A percentile compares a stretch with the other conserved stretches of the same genome.
Evolutionary conservation across 1,284 basidiomycete species (phyloP).

Genomic region (Schizophyllum amplum): DNA sequence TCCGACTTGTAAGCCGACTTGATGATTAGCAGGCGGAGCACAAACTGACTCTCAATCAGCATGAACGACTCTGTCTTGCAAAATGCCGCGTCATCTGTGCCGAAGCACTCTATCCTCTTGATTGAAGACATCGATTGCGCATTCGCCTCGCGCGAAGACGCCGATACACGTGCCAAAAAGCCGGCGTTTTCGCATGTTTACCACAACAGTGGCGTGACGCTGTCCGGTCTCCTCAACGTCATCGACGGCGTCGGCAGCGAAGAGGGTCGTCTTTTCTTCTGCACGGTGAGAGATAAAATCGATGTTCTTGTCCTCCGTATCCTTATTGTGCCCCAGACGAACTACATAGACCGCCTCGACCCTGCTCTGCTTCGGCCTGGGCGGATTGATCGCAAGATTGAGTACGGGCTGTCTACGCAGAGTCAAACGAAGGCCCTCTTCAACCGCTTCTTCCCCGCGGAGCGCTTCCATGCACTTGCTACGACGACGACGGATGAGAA

Average conservation of each 20-base stretch:
- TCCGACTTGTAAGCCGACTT: constrained; percentile 32
- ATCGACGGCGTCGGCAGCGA: constrained; percentile 49
- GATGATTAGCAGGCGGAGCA: neutral
- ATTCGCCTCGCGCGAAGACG: constrained; percentile 38
- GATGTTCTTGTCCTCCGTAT: neutral
- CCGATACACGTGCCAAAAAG: constrained; percentile 18
- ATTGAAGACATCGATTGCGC: constrained; percentile 54
- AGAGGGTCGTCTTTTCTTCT: constrained; percentile 48
- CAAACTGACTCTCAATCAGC: constrained; percentile 17
- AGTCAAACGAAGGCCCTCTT: constrained; percentile 12
- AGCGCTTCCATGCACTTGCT: constrained; percentile 2
- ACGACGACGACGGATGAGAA: neutral
- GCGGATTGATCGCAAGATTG: constrained; percentile 12
- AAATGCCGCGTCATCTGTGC: constrained; percentile 34
- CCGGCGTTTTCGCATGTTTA: too few species aligned
- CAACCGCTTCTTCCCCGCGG: constrained; percentile 11
- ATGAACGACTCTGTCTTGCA: constrained; percentile 40
- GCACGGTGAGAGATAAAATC: constrained; percentile 27
- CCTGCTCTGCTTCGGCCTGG: constrained; percentile 15
- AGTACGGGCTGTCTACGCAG: constrained; percentile 13
- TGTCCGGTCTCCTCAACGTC: constrained; percentile 45
- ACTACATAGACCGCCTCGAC: constrained; percentile 14
- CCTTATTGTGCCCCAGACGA: constrained; percentile 9
- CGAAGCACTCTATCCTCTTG: constrained; percentile 43
- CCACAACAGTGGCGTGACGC: constrained; percentile 29